Evolutionary conservation across 2,329 filamentous ascomycete genomes (phyloP).

Genomic region (Venturia asperata): DNA sequence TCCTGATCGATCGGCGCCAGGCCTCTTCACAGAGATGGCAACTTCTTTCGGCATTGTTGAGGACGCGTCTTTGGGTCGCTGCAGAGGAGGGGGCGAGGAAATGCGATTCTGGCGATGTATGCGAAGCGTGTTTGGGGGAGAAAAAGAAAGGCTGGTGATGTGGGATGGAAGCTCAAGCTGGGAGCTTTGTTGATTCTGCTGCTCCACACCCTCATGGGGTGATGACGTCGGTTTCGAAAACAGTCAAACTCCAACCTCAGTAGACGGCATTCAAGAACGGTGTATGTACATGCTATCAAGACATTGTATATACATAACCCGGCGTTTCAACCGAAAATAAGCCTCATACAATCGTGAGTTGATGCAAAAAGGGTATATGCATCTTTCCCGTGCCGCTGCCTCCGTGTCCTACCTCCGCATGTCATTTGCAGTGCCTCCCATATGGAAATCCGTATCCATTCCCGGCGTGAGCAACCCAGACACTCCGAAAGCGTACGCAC

Average conservation of each 20-base stretch:
- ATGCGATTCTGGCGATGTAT: background rate
- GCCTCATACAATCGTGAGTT: background rate
- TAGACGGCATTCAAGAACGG: background rate
- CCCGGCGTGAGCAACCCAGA: background rate
- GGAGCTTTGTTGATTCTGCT: background rate
- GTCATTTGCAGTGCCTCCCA: conserved; percentile 2
- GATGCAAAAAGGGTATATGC: background rate
- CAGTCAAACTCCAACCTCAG: background rate
- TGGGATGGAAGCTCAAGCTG: background rate
- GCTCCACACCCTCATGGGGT: background rate
- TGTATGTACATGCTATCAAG: conserved; percentile 1
- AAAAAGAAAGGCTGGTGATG: background rate
- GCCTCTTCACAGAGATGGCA: conserved; percentile 1
- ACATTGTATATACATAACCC: background rate
- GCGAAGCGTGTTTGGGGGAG: background rate
- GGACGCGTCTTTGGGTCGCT: background rate
- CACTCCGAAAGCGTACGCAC: background rate
- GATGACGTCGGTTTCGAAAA: background rate
- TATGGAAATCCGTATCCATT: background rate
- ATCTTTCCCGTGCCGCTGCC: background rate
- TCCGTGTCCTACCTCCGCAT: background rate
- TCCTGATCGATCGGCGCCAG: background rate
- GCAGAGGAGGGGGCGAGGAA: background rate
- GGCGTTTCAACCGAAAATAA: background rate
- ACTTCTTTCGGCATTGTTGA: background rate